Percentiles rank a stretch among this genome's conserved stretches.
These are phyloP conservation scores for Cryptococcus sp. DNA, from an alignment of 1,284 basidiomycete species.

Conservation along the genomic window DNA sequence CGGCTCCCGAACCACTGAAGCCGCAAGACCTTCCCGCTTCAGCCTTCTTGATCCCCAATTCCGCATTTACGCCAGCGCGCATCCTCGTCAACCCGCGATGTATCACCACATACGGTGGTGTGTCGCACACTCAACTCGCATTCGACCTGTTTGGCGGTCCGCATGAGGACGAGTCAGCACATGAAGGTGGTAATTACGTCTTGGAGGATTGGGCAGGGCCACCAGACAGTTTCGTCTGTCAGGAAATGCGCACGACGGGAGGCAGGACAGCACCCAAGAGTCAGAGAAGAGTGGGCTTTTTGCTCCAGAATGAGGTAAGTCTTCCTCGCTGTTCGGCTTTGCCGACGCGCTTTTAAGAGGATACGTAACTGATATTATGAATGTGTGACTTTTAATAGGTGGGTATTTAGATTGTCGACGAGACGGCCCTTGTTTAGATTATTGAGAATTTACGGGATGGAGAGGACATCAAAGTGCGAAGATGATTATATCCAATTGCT, in stretches of 20 bases:
- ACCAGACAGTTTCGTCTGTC: conserved; percentile 92
- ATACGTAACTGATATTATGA: too few relatives aligned
- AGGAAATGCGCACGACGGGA: conserved; percentile 89
- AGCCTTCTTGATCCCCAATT: conserved; percentile 75
- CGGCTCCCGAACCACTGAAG: conserved; percentile 47
- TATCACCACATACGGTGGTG: conserved; percentile 93
- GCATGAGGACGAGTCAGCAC: conserved; percentile 48
- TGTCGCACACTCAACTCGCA: conserved; percentile 87
- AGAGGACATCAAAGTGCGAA: too few relatives aligned
- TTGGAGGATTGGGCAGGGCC: conserved; percentile 92
- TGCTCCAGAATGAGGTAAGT: conserved; percentile 63
- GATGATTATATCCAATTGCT: too few relatives aligned
- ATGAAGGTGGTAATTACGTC: conserved; percentile 67
- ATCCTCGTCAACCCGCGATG: conserved; percentile 93
- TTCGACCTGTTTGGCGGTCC: conserved; percentile 84
- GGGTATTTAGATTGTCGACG: too few relatives aligned
- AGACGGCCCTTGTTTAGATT: too few relatives aligned
- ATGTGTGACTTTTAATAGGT: too few relatives aligned
- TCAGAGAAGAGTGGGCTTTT: conserved; percentile 81
- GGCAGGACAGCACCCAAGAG: conserved; percentile 89
- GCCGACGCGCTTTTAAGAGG: background rate
- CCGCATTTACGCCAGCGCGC: conserved; percentile 77
- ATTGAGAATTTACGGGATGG: too few relatives aligned
- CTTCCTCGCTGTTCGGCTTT: background rate
- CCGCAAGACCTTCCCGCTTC: conserved; percentile 48